Percentiles rank a stretch among this genome's conserved stretches.
Evolutionary conservation across 2,329 filamentous ascomycete genomes (phyloP).

Genomic region (Ilyonectria destructans): DNA sequence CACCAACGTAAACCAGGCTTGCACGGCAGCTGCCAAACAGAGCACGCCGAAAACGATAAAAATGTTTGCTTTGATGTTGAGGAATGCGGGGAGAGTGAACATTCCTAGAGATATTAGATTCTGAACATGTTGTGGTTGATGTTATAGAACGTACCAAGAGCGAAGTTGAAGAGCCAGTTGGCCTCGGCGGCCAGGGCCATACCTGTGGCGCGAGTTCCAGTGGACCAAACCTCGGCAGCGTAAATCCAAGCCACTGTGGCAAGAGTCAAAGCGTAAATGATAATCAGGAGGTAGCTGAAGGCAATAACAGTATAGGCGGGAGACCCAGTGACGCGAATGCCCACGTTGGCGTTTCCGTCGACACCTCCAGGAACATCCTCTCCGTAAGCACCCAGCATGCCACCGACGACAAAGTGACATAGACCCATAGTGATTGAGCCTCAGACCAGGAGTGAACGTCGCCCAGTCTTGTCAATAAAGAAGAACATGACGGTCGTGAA

Average conservation of each 20-base stretch:
- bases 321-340: constrained; percentile 39
- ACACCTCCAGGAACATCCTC: constrained; percentile 59
- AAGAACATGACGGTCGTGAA: constrained; percentile 66
- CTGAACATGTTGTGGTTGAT: not conserved
- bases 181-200: constrained; percentile 43
- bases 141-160: constrained; percentile 38
- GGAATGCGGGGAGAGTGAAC: constrained; percentile 46
- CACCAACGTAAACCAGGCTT: constrained; percentile 33
- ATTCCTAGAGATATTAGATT: not conserved
- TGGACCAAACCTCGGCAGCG: constrained; percentile 61
- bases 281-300: constrained; percentile 71
- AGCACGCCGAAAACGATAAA: constrained; percentile 42
- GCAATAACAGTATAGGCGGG: constrained; percentile 75
- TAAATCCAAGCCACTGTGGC: constrained; percentile 65
- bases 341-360: constrained; percentile 56
- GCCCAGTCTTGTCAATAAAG: constrained; percentile 69
- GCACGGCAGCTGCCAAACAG: constrained; percentile 27
- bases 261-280: constrained; percentile 47
- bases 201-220: constrained; percentile 59
- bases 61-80: constrained; percentile 44
- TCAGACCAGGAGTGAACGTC: constrained; percentile 75
- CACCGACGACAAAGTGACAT: constrained; percentile 67
- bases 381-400: constrained; percentile 63
- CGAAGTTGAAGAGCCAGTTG: constrained; percentile 50
- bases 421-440: constrained; percentile 56